Percentiles rank a stretch among this genome's conserved stretches.
phyloP scores from a whole-genome alignment of 2,329 filamentous ascomycete species.

The Diplodia scrobiculata region DNA sequence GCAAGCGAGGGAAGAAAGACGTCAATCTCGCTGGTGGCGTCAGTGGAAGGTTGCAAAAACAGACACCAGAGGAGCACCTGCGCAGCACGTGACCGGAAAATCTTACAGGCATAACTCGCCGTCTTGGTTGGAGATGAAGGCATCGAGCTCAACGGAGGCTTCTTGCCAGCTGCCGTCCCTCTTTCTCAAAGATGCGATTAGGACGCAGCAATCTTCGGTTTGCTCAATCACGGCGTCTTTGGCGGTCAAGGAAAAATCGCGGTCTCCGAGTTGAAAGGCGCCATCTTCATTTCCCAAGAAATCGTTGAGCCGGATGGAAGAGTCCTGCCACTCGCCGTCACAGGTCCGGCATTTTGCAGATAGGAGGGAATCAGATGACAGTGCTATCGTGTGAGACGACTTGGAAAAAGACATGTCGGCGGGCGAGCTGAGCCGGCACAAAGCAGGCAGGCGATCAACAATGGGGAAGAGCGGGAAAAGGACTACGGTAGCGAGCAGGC shows the following conservation, averaged over 20 bases:
- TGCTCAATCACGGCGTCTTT: slow-evolving; percentile 1
- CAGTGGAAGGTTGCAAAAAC: neutral
- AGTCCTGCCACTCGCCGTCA: slow-evolving; percentile 9
- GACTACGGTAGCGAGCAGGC: neutral
- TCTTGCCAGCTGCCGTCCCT: slow-evolving; percentile 12
- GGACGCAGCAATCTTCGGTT: neutral
- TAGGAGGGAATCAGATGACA: neutral
- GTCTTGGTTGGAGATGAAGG: slow-evolving; percentile 16
- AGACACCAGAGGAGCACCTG: neutral
- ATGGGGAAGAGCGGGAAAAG: slow-evolving; percentile 3
- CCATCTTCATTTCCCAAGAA: slow-evolving; percentile 12
- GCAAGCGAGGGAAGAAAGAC: neutral
- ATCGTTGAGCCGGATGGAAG: slow-evolving; percentile 5
- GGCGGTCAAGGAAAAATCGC: slow-evolving; percentile 22
- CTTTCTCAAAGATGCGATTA: neutral
- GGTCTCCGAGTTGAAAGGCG: slow-evolving; percentile 8
- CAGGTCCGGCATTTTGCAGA: slow-evolving; percentile 7
- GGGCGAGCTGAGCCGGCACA: neutral
- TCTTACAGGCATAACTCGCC: slow-evolving; percentile 15
- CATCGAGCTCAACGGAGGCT: slow-evolving; percentile 1
- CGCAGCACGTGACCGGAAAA: slow-evolving; percentile 1
- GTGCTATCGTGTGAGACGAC: neutral
- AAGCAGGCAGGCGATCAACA: neutral
- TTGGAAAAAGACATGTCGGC: slow-evolving; percentile 13
- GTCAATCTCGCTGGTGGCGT: slow-evolving; percentile 5